Percentiles rank a stretch among this genome's conserved stretches.
Conservation (phyloP, 164 flowering plant species). For the Vitis rotundifolia region DNA sequence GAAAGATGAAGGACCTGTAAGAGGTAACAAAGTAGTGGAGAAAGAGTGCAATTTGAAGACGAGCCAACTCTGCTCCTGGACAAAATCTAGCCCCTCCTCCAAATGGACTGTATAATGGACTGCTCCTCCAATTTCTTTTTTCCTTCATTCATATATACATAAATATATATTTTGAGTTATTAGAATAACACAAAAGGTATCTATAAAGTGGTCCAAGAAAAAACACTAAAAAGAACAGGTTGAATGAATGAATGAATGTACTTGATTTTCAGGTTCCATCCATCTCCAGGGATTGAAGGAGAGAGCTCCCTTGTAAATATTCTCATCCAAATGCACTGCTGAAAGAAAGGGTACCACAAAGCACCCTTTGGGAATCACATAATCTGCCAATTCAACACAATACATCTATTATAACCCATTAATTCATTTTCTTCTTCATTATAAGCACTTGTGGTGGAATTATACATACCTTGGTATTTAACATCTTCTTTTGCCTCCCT, state of each 20-base stretch:
- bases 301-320: constrained; percentile 45
- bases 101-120: constrained; percentile 67
- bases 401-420: background rate
- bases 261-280: constrained; percentile 79
- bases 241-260: constrained; percentile 8
- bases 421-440: no score
- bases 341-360: constrained; percentile 93
- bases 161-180: background rate
- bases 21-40: constrained; percentile 65
- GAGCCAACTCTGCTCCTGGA: constrained; percentile 89
- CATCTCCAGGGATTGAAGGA: constrained; percentile 93
- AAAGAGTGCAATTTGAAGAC: constrained; percentile 82
- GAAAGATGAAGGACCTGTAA: constrained; percentile 41
- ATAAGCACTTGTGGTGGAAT: no score
- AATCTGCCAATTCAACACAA: constrained; percentile 41
- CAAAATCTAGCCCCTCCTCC: constrained; percentile 88
- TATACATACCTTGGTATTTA: constrained; percentile 56
- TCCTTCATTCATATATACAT: constrained; percentile 34
- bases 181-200: no score
- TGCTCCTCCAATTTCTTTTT: constrained; percentile 77
- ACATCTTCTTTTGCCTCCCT: constrained; percentile 80
- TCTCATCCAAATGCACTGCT: constrained; percentile 79
- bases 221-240: background rate
- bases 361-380: constrained; percentile 77
- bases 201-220: no score